Evolutionary conservation across 441 rosid species (phyloP).

Genomic region (Euphorbia schlechtendalii): DNA sequence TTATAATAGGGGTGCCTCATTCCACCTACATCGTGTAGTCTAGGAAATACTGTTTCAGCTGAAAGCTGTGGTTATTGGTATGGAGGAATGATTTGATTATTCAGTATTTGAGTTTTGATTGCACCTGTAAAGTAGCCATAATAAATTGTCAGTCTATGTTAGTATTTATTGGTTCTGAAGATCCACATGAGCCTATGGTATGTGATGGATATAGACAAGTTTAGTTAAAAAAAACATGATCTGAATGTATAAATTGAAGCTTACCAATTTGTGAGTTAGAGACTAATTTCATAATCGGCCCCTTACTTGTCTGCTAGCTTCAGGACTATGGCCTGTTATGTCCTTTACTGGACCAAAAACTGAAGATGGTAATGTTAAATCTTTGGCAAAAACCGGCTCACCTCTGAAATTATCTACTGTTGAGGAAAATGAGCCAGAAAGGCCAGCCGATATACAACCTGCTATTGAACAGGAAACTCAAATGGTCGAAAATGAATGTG

Average conservation of each 20-base stretch:
- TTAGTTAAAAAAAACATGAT: background rate
- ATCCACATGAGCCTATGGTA: too few relatives aligned
- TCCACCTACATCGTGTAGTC: background rate
- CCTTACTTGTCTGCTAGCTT: slow-evolving; percentile 32
- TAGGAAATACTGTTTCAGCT: background rate
- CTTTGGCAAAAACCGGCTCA: slow-evolving; percentile 33
- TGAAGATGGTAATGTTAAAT: slow-evolving; percentile 40
- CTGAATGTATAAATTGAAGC: background rate
- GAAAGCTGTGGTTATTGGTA: background rate
- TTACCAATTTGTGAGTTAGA: background rate
- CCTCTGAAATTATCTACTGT: slow-evolving; percentile 22
- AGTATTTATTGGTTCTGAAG: too few relatives aligned
- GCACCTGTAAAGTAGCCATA: background rate
- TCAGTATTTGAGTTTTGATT: background rate
- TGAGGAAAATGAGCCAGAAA: slow-evolving; percentile 32
- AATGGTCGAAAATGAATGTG: slow-evolving; percentile 21
- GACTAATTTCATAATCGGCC: slow-evolving; percentile 2
- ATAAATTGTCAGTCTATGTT: background rate
- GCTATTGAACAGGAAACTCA: slow-evolving; percentile 36
- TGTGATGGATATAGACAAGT: background rate
- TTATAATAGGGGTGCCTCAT: background rate
- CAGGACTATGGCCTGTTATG: slow-evolving; percentile 82
- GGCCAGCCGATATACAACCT: slow-evolving; percentile 20
- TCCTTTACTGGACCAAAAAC: slow-evolving; percentile 67
- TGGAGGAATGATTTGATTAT: background rate